Percentiles rank a stretch among this genome's conserved stretches.
Conservation (phyloP, 2,329 filamentous ascomycete species). For the Tolypocladium paradoxum region DNA sequence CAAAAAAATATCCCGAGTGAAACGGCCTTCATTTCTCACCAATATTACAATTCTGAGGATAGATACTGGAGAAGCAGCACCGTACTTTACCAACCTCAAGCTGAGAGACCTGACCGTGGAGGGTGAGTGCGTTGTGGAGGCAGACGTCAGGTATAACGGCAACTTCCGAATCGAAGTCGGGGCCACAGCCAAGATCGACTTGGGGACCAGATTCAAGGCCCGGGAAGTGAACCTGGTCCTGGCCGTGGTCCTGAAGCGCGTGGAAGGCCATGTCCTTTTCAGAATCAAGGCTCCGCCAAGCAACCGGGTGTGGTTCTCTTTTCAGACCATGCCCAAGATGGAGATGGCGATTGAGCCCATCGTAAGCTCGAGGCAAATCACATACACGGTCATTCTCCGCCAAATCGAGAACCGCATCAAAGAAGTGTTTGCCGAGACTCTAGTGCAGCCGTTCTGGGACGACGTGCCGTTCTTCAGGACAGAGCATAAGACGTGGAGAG, state of each 20-base stretch:
- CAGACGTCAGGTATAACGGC: slow-evolving; percentile 79
- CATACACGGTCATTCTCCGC: slow-evolving; percentile 80
- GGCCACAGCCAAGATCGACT: slow-evolving; percentile 84
- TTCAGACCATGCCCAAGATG: slow-evolving; percentile 87
- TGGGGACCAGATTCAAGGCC: slow-evolving; percentile 79
- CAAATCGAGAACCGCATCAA: slow-evolving; percentile 94
- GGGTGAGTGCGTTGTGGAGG: slow-evolving; percentile 78
- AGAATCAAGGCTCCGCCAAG: slow-evolving; percentile 91
- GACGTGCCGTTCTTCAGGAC: slow-evolving; percentile 87
- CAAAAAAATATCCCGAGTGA: slow-evolving; percentile 91
- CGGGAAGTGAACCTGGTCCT: slow-evolving; percentile 83
- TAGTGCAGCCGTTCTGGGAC: slow-evolving; percentile 93
- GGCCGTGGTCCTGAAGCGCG: slow-evolving; percentile 70
- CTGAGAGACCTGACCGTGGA: slow-evolving; percentile 85
- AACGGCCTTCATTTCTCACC: slow-evolving; percentile 82
- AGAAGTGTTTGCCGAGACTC: slow-evolving; percentile 82
- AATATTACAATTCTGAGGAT: slow-evolving; percentile 75
- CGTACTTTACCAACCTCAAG: slow-evolving; percentile 78
- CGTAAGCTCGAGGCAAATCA: slow-evolving; percentile 90
- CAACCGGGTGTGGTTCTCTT: slow-evolving; percentile 92
- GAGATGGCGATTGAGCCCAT: slow-evolving; percentile 93
- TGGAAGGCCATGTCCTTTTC: slow-evolving; percentile 76
- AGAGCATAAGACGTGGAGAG: slow-evolving; percentile 64
- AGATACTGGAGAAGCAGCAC: slow-evolving; percentile 76
- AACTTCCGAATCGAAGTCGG: slow-evolving; percentile 84